These are phyloP conservation scores for Cryphonectria japonica DNA, from an alignment of 2,329 filamentous ascomycete species.

Conservation along the genomic window DNA sequence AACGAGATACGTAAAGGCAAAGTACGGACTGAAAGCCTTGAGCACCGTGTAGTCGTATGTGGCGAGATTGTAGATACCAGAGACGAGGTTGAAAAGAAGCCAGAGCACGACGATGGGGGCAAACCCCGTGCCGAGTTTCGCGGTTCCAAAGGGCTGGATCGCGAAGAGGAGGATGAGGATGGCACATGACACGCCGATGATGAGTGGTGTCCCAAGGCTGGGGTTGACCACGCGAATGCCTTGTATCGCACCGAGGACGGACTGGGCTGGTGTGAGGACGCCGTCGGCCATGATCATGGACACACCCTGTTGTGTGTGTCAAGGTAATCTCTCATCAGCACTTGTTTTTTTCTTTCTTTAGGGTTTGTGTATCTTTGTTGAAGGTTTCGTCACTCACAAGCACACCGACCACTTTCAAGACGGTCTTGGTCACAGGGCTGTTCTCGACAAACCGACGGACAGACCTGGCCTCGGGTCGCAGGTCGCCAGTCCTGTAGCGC, in stretches of 20 bases:
- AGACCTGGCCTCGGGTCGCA: conserved; percentile 54
- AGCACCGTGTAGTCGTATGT: conserved; percentile 57
- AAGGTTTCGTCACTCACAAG: conserved; percentile 38
- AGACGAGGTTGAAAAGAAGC: conserved; percentile 65
- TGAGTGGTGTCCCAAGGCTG: conserved; percentile 57
- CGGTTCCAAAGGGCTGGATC: conserved; percentile 67
- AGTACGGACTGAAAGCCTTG: conserved; percentile 61
- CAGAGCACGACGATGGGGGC: conserved; percentile 71
- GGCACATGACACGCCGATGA: conserved; percentile 66
- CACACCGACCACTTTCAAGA: conserved; percentile 66
- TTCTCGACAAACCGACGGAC: conserved; percentile 63
- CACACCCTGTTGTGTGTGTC: conserved; percentile 48
- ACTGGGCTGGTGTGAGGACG: conserved; percentile 70
- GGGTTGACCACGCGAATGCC: conserved; percentile 62
- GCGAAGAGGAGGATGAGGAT: conserved; percentile 67
- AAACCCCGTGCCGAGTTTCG: conserved; percentile 62
- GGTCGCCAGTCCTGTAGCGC: conserved; percentile 59
- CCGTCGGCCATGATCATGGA: conserved; percentile 70
- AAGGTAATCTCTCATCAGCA: not conserved
- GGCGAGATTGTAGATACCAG: conserved; percentile 66
- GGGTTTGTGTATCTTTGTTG: not conserved
- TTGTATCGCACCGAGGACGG: conserved; percentile 70
- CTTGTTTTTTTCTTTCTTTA: not conserved
- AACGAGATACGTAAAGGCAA: conserved; percentile 63
- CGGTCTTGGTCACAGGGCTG: conserved; percentile 52